phyloP scores from a whole-genome alignment of 1,284 basidiomycete species.

The Bjerkandera adusta region DNA sequence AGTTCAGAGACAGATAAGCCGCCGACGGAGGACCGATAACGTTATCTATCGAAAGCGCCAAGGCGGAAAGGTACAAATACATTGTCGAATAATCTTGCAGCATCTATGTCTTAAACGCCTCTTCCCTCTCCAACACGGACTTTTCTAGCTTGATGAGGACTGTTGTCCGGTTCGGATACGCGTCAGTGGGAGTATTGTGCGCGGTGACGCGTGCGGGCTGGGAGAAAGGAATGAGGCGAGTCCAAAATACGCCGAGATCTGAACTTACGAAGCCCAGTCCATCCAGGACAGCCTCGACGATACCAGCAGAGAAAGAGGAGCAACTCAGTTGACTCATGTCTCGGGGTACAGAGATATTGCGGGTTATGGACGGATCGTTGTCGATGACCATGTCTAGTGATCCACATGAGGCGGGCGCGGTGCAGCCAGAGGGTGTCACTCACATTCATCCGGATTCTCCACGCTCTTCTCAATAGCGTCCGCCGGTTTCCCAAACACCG shows the following conservation, averaged over 20 bases:
- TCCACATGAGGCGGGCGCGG: neutral
- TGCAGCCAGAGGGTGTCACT: constrained; percentile 32
- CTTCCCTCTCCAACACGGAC: constrained; percentile 87
- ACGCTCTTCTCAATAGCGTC: constrained; percentile 96
- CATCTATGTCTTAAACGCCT: constrained; percentile 55
- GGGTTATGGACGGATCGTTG: constrained; percentile 91
- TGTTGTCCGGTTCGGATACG: constrained; percentile 82
- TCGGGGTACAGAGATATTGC: constrained; percentile 89
- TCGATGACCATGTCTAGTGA: constrained; percentile 94
- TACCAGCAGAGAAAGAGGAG: constrained; percentile 94
- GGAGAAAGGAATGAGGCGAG: constrained; percentile 7
- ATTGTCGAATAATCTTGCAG: neutral
- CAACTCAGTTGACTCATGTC: constrained; percentile 95
- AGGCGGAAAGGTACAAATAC: no score
- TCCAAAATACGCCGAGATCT: constrained; percentile 10
- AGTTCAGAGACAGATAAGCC: no score
- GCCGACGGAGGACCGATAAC: no score
- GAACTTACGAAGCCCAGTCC: constrained; percentile 89
- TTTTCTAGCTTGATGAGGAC: constrained; percentile 94
- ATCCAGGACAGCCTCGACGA: constrained; percentile 96
- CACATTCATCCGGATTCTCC: constrained; percentile 94
- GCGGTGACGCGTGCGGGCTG: constrained; percentile 97
- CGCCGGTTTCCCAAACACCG: constrained; percentile 90
- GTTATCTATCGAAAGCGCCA: no score
- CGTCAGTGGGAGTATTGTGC: constrained; percentile 85